Conservation (phyloP, 345 rosid species). For the Dimocarpus longan region DNA sequence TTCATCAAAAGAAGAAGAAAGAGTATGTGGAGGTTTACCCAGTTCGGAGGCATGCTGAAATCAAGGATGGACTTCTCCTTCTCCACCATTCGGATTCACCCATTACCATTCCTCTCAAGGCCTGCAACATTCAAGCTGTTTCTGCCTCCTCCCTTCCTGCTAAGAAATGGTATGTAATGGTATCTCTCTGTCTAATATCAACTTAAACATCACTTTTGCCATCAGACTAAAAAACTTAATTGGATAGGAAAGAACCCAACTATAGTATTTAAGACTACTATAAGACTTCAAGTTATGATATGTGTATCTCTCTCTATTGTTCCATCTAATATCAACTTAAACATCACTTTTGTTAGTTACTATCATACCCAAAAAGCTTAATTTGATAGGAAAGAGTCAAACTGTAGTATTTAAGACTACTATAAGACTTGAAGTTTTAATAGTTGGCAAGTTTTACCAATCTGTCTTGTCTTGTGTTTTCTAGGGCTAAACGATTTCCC, state of each 20-base stretch:
- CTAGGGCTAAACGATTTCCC: slow-evolving; percentile 95
- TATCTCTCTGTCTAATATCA: too few relatives aligned
- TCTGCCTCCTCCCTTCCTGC: slow-evolving; percentile 71
- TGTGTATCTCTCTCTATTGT: too few relatives aligned
- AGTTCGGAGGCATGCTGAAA: slow-evolving; percentile 50
- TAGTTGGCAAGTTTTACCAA: background rate
- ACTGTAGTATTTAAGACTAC: too few relatives aligned
- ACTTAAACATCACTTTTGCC: too few relatives aligned
- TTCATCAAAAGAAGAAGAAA: slow-evolving; percentile 55
- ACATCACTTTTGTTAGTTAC: too few relatives aligned
- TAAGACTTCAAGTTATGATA: too few relatives aligned
- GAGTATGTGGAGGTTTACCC: slow-evolving; percentile 69
- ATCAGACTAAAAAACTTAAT: too few relatives aligned
- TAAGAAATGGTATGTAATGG: slow-evolving; percentile 64
- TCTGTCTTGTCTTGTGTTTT: background rate
- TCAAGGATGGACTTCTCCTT: slow-evolving; percentile 57
- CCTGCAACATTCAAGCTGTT: slow-evolving; percentile 76
- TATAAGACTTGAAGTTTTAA: background rate
- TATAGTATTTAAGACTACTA: too few relatives aligned
- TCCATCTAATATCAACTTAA: too few relatives aligned
- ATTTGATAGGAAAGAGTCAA: too few relatives aligned
- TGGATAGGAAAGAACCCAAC: too few relatives aligned
- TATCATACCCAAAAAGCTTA: too few relatives aligned
- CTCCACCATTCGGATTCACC: slow-evolving; percentile 54
- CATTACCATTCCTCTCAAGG: slow-evolving; percentile 46